Evolutionary conservation across 495 filamentous ascomycete genomes (phyloP).

Genomic region (Aspergillus biplanus): DNA sequence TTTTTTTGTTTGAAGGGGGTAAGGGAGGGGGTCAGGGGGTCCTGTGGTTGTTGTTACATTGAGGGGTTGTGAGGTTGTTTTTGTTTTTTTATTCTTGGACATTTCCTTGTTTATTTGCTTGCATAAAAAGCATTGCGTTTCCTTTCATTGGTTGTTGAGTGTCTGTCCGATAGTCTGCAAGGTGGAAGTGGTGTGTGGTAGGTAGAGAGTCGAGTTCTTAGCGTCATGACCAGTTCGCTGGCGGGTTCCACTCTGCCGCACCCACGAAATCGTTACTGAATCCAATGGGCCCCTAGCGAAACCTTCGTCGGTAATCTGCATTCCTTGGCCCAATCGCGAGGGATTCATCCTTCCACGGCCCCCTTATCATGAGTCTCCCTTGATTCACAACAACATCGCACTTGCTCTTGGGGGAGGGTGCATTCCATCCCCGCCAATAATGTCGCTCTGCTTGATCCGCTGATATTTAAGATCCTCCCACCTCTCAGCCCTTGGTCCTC

Average conservation of each 20-base stretch:
- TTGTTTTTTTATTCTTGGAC: no score
- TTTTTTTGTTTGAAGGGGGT: no score
- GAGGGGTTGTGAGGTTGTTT: no score
- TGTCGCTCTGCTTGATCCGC: neutral
- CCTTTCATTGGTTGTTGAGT: no score
- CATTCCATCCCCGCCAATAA: conserved; percentile 1
- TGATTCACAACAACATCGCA: neutral
- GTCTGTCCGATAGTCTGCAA: no score
- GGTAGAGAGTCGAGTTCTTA: no score
- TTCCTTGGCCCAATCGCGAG: neutral
- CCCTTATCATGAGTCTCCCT: neutral
- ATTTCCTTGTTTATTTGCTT: no score
- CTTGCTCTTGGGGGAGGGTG: neutral
- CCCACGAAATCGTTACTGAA: neutral
- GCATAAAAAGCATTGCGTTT: no score
- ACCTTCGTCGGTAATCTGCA: neutral
- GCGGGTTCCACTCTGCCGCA: neutral
- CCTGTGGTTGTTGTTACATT: no score
- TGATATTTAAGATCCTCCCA: conserved; percentile 12
- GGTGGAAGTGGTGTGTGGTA: no score
- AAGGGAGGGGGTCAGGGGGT: no score
- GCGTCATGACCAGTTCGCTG: neutral
- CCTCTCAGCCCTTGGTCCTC: neutral
- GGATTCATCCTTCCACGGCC: neutral
- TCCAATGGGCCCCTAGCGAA: neutral